phyloP scores from a whole-genome alignment of 1,284 basidiomycete genomes.

The Mycosarcoma mackinlayi region DNA sequence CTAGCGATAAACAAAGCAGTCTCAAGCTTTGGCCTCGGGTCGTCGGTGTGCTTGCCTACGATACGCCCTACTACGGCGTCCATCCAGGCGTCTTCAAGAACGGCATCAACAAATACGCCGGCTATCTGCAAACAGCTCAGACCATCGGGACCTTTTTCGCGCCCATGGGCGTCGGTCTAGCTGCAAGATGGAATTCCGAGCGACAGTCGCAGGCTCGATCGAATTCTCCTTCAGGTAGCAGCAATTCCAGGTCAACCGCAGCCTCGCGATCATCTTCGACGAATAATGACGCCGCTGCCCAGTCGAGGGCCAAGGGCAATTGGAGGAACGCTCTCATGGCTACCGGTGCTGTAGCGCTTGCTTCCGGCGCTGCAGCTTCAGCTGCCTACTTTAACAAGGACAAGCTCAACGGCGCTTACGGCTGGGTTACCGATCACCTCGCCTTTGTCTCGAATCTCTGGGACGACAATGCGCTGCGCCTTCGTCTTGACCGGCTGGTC shows the following conservation, averaged over 20 bases:
- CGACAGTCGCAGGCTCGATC: constrained; percentile 21
- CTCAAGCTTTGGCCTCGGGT: constrained; percentile 84
- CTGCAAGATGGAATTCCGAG: constrained; percentile 68
- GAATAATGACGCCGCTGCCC: constrained; percentile 13
- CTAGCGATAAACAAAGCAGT: constrained; percentile 22
- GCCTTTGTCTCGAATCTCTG: constrained; percentile 88
- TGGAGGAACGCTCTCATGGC: constrained; percentile 70
- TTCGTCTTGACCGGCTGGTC: constrained; percentile 69
- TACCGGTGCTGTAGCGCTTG: constrained; percentile 72
- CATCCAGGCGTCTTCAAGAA: constrained; percentile 89
- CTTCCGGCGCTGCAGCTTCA: constrained; percentile 80
- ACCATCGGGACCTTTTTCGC: constrained; percentile 70
- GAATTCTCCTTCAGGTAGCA: constrained; percentile 20
- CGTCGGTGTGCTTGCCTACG: constrained; percentile 83
- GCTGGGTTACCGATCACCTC: constrained; percentile 87
- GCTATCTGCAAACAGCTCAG: constrained; percentile 78
- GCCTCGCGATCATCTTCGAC: constrained; percentile 27
- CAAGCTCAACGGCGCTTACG: constrained; percentile 66
- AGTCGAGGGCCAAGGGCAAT: constrained; percentile 17
- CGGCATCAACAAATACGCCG: constrained; percentile 79
- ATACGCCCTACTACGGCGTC: constrained; percentile 76
- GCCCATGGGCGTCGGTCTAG: constrained; percentile 71
- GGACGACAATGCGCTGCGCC: constrained; percentile 78
- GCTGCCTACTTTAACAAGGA: constrained; percentile 77
- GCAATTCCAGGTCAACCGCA: constrained; percentile 37